Base-by-base conservation (phyloP, 2,329 filamentous ascomycete species). In the Hypoxylon sp. region DNA sequence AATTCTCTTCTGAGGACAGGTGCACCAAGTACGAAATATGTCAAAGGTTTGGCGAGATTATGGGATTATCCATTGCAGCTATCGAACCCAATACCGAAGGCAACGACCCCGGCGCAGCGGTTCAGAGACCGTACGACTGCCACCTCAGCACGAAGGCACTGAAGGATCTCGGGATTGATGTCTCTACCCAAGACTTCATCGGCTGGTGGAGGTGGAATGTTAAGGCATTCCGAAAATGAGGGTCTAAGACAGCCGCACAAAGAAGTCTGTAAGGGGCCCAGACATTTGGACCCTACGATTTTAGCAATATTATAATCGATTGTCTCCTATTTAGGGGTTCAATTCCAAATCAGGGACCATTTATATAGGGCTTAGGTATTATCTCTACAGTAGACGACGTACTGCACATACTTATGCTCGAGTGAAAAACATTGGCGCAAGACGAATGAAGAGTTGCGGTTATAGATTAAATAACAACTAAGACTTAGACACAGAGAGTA, bases 1-100 rank as follows among this genome's bases (percentile, higher is more conserved):
- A 97, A 45, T 96, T 96, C 73, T 90, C 88, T 2, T 91, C 90
- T 34, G 90, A 96, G 71, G 89, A 96, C 62, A 82, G 79, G 59
- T 89, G 87, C 77, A 96, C 91, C 35, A 96, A 96, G 75, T 95
- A 92, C 70, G 86, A 93, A 69, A 96, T 97, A 47, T 92, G 89
- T 69, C 75, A 90, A 72, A 74, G 80, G 7, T 86, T 96, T 66
- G 88, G 84, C 3, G 84, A 91, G 51, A 90, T 96, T 51, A 85
- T 95, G 79, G 90, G 87, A 0, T 68, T 95, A 46, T 80, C 88
- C 7, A 76, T 87, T 13, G 81, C 84, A 35, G 80, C 81, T 5
- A 86, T 96, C 70, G 78, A 82, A 63, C 75, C 87, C 7, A 87
- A 90, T 63, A 81, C 84, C 16, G 78, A 89, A 63, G 88, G 88